Percentiles rank a stretch among this genome's conserved stretches.
phyloP scores from a whole-genome alignment of 768 basidiomycete species.

The Boletus tylopilopsis region DNA sequence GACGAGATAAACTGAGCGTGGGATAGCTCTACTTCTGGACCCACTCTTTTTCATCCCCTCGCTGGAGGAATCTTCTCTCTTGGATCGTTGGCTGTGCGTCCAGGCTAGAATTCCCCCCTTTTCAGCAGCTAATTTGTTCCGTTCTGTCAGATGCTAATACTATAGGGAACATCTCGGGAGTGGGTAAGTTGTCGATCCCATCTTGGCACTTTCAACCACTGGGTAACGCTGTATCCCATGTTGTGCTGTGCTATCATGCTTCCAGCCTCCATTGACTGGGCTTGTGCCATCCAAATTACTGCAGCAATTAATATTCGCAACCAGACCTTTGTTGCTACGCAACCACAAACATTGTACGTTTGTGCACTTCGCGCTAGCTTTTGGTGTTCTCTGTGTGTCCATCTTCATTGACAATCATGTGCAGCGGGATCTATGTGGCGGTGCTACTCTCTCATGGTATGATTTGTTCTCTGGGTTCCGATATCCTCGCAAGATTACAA shows the following conservation, averaged over 20 bases:
- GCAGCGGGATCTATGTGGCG: slow-evolving; percentile 61
- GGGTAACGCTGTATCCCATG: too few relatives aligned
- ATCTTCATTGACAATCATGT: neutral
- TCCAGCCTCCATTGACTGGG: slow-evolving; percentile 63
- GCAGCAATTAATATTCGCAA: slow-evolving; percentile 58
- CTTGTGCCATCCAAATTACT: slow-evolving; percentile 59
- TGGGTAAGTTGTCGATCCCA: slow-evolving; percentile 23
- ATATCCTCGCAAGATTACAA: slow-evolving; percentile 64
- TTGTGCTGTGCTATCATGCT: neutral
- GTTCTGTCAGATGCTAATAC: slow-evolving; percentile 44
- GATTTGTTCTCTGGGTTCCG: slow-evolving; percentile 65
- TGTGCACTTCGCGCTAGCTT: too few relatives aligned
- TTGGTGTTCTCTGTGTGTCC: neutral
- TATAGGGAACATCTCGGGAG: slow-evolving; percentile 44
- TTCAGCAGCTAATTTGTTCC: neutral
- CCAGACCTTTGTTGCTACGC: slow-evolving; percentile 36
- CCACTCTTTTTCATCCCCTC: slow-evolving; percentile 50
- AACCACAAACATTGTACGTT: slow-evolving; percentile 43
- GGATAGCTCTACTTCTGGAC: slow-evolving; percentile 66
- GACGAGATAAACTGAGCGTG: neutral
- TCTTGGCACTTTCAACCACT: neutral
- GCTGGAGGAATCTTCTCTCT: slow-evolving; percentile 57
- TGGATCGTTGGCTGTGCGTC: slow-evolving; percentile 68
- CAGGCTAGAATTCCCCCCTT: neutral
- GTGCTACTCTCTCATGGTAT: slow-evolving; percentile 59